These are phyloP conservation scores for Eucalyptus marginata DNA, from an alignment of 345 rosid species.

Conservation along the genomic window DNA sequence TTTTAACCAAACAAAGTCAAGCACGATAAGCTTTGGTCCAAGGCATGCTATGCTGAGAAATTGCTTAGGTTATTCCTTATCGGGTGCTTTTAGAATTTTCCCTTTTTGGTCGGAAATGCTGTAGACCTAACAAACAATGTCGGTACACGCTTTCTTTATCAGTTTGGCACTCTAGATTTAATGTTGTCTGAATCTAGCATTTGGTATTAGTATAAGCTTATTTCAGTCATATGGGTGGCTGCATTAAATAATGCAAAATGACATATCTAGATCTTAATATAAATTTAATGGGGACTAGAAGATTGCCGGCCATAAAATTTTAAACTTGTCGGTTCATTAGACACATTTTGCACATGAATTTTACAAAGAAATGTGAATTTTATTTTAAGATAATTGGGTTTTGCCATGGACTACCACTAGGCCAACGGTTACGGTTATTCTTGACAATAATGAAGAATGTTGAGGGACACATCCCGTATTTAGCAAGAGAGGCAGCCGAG, in stretches of 20 bases:
- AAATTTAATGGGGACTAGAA: not conserved
- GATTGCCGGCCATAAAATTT: not conserved
- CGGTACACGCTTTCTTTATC: not conserved
- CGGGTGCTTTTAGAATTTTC: not conserved
- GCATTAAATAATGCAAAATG: not conserved
- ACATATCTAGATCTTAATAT: not conserved
- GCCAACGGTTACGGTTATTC: not conserved
- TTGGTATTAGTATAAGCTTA: not conserved
- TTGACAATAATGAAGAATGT: not conserved
- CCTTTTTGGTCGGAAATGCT: not conserved
- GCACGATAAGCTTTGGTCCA: not conserved
- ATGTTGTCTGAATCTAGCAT: not conserved
- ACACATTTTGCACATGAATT: not conserved
- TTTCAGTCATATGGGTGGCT: not conserved
- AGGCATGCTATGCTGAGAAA: not conserved
- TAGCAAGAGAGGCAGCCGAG: not conserved
- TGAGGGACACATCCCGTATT: not conserved
- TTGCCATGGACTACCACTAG: not conserved
- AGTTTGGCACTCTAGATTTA: not conserved
- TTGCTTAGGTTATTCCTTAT: not conserved
- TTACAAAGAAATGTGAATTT: not conserved
- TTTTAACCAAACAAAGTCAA: not conserved
- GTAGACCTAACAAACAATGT: not conserved
- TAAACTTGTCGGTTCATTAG: not conserved
- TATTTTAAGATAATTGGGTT: not conserved